Base-by-base conservation (phyloP, 768 basidiomycete species). In the Pisolithus tinctorius region DNA sequence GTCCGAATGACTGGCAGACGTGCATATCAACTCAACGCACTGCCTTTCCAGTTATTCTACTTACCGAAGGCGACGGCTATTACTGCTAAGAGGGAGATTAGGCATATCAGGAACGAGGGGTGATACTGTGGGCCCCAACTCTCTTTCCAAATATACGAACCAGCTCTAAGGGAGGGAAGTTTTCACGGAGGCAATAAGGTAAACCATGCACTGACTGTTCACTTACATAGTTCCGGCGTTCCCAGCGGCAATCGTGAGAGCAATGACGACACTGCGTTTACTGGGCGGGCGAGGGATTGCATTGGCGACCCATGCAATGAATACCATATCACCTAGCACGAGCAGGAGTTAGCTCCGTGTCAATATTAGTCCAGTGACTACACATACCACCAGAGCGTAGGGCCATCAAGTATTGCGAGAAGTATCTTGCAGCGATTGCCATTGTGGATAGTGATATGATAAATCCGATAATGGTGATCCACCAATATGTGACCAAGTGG, bases 331-430 rank as follows among this genome's bases (percentile, higher is more conserved):
- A 4, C 76, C 76, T 74, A 46, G 27, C 5, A 29, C 7, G 3
- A 29, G 7, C 27, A 29, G 27, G 27, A 29, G 27, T 29, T 3
- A 29, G 5, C 7, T 29, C 7, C 27, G 1, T 29, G 27, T 29
- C 16, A 38, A 7, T 10, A 30, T n/a, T 37, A 23, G 43, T n/a
- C 10, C 14, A 8, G 7, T 20, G 47, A 31, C 30, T 8, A 13
- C 4, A 53, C 66, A 27, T 39, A 68, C 76, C 75, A 4, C 66
- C 65, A 54, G 77, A 79, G 46, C 83, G 82, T 47, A 66, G 63
- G 0, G 83, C 75, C 81, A 86, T 83, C 31, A 84, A 68, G 64
- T 84, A 84, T 63, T 84, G 64, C 1, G 80, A 73, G 26, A 84
- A 69, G 55, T 85, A 84, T 48, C 83, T 75, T 1, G 72, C 81